Evolutionary conservation across 371 early-diverging fungal species (phyloP).

Genomic region (Mucor piriformis): DNA sequence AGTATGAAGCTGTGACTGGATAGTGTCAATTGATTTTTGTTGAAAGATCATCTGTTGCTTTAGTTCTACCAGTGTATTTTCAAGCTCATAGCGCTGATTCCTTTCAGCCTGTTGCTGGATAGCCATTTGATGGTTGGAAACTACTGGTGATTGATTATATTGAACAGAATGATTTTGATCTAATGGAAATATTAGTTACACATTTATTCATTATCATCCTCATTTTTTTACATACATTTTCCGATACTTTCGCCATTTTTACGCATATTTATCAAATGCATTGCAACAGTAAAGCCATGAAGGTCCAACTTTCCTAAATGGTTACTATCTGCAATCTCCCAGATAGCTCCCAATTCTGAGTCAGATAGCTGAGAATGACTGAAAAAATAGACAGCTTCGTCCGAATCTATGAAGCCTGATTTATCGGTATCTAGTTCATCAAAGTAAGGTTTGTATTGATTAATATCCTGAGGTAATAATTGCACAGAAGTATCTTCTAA

Average conservation of each 20-base stretch:
- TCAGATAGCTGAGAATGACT: slow-evolving; percentile 69
- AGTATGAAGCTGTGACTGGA: background rate
- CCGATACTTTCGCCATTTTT: slow-evolving; percentile 13
- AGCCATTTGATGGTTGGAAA: background rate
- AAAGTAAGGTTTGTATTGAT: slow-evolving; percentile 12
- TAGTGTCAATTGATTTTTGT: background rate
- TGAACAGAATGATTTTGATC: no score
- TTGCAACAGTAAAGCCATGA: slow-evolving; percentile 22
- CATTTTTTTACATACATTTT: slow-evolving; percentile 5
- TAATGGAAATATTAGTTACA: no score
- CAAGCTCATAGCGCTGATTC: slow-evolving; percentile 2
- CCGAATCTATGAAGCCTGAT: slow-evolving; percentile 7
- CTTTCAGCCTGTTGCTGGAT: background rate
- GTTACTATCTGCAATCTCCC: slow-evolving; percentile 24
- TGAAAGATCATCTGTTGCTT: slow-evolving; percentile 9
- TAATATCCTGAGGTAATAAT: slow-evolving; percentile 1
- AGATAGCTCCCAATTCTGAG: slow-evolving; percentile 53
- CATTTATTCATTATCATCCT: background rate
- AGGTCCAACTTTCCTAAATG: slow-evolving; percentile 16
- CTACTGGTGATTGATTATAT: background rate
- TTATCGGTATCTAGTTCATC: slow-evolving; percentile 10
- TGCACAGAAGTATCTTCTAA: background rate
- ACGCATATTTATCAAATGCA: slow-evolving; percentile 22
- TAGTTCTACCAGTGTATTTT: slow-evolving; percentile 2
- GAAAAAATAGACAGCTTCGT: slow-evolving; percentile 60